Evolutionary conservation across 1,284 basidiomycete species (phyloP).

Genomic region (Leccinum griseonigrum): DNA sequence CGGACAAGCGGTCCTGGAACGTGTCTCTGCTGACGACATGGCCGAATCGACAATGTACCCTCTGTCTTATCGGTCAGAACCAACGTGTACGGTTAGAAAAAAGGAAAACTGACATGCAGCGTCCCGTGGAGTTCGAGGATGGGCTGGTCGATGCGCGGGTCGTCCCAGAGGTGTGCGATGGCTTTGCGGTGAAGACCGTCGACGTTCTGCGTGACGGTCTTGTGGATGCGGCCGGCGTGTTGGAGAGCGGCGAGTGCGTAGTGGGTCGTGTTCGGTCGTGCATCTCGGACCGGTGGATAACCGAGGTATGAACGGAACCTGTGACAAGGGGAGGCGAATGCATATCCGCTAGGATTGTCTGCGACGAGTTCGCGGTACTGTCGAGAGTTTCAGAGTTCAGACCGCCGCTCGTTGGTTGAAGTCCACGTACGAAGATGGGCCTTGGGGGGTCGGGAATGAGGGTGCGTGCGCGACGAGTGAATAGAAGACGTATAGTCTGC

Average conservation of each 20-base stretch:
- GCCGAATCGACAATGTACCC: constrained; percentile 70
- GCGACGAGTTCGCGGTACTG: constrained; percentile 84
- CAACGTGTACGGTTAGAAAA: too few species aligned
- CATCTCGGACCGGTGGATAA: constrained; percentile 77
- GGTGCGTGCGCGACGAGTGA: not conserved
- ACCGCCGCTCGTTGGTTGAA: not conserved
- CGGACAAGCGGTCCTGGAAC: constrained; percentile 75
- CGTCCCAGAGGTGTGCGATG: constrained; percentile 39
- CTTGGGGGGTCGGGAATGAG: constrained; percentile 28
- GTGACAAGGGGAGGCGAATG: constrained; percentile 35
- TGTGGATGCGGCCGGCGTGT: constrained; percentile 57
- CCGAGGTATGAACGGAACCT: constrained; percentile 86
- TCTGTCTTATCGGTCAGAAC: constrained; percentile 38
- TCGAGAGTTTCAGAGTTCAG: constrained; percentile 13
- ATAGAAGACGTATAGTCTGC: constrained; percentile 43
- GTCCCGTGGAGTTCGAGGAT: constrained; percentile 90
- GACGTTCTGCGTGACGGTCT: constrained; percentile 90
- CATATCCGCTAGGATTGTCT: constrained; percentile 58
- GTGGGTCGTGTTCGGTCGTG: constrained; percentile 85
- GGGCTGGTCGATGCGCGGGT: constrained; percentile 37
- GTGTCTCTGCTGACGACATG: constrained; percentile 65
- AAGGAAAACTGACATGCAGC: constrained; percentile 58
- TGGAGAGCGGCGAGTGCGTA: constrained; percentile 82
- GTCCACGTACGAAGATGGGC: constrained; percentile 52
- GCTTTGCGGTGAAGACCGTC: constrained; percentile 89